Evolutionary conservation across 208 protist species (phyloP).

Genomic region (Porcisia hertigi): DNA sequence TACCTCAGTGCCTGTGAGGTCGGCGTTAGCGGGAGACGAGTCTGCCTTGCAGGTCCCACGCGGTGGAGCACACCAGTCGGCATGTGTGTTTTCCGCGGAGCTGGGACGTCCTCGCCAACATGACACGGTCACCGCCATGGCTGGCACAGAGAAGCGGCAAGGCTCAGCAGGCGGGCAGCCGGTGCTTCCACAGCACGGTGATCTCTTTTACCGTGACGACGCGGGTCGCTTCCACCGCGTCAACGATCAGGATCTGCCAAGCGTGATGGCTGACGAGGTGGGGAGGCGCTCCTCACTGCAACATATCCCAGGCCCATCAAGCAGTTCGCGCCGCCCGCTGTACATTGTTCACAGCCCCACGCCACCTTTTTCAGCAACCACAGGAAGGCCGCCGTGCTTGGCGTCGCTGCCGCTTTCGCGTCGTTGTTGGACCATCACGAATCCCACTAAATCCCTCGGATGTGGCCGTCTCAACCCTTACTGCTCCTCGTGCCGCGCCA

Average conservation of each 20-base stretch:
- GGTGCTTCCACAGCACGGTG: slow-evolving; percentile 17
- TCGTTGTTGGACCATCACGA: slow-evolving; percentile 28
- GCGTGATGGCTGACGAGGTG: not conserved
- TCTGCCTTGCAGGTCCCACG: not conserved
- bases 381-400: slow-evolving; percentile 1
- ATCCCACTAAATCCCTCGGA: slow-evolving; percentile 47
- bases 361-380: not conserved
- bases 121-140: not conserved
- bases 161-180: not conserved
- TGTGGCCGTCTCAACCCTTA: slow-evolving; percentile 84
- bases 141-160: not conserved
- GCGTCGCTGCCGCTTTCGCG: not conserved
- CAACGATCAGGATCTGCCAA: slow-evolving; percentile 11
- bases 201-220: slow-evolving; percentile 25
- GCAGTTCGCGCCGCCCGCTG: slow-evolving; percentile 1
- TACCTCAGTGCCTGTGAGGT: not conserved
- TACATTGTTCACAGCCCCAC: slow-evolving; percentile 29
- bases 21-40: not conserved
- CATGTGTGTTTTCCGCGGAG: not conserved
- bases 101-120: not conserved
- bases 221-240: slow-evolving; percentile 22
- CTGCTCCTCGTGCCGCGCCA: slow-evolving; percentile 66
- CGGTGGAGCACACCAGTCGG: not conserved
- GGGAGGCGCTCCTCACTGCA: not conserved
- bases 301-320: not conserved